Evolutionary conservation across 805 yeast genomes (phyloP), one percentile per base, ranked within the genome.

Genomic region (Danielia oregonensis): DNA sequence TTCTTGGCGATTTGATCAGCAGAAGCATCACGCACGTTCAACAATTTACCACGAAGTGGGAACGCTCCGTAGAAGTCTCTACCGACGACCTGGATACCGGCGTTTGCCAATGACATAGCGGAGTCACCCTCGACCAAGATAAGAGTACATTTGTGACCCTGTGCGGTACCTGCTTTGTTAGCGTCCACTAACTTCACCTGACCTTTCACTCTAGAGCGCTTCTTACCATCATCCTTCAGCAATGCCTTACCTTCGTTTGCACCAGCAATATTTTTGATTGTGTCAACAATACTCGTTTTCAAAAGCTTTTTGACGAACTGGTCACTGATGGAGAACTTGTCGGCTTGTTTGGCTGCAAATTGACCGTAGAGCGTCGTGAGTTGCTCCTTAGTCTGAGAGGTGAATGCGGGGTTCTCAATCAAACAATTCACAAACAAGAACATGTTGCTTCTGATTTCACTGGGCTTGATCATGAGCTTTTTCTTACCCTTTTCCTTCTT

Each of bases 81-180:
- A 17, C 98, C 98, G 27, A 93, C 95, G 18, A 91, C 96, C 0
- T 95, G 82, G 23, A 93, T 68, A 18, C 98, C 98, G 3, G 94
- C 85, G 10, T 86, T 93, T 1, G 98, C 98, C 41, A 86, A 70
- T 2, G 95, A 76, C 67, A 78, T 70, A 47, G 98, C 98, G 43
- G 98, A 93, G 54, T 89, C 96, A 54, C 98, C 98, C 66, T 93
- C 98, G 2, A 98, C 93, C 39, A 93, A 63, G 52, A 93, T 86
- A 51, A 93, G 69, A 1, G 97, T 91, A 68, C 97, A 89, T 59
- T 86, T 85, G 51, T 82, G 72, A 17, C 97, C 95, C 14, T 89
- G 96, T 42, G 72, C 78, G 0, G 97, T 91, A 41, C 98, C 98
- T 0, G 98, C 98, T 55, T 75, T 86, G 57, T 89, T 88, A 1